Base-by-base conservation (phyloP, 2,329 filamentous ascomycete species). In the Aspergillus latus region DNA sequence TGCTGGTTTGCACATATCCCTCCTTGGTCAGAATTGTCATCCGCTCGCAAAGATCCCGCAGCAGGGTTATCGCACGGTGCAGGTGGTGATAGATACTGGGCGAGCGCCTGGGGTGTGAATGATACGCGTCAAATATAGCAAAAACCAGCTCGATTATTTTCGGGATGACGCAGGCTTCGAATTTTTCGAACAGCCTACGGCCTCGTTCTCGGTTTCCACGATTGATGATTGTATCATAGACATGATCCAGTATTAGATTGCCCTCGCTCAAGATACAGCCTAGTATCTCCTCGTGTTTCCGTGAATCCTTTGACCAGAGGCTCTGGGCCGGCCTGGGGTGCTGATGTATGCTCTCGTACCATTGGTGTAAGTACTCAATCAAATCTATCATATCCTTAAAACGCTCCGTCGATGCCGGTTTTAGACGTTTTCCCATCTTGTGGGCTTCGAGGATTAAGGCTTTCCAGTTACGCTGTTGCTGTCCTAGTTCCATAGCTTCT, bases 401-500 rank as follows among this genome's bases (percentile, higher is more conserved):
- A 6, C 53, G 15, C 4, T 47, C 21, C 1, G 26, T 13, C 7
- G 32, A 21, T 10, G 42, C 29, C 28, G 42, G 32, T 3, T 39
- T 49, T 28, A 29, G 30, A 16, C 9, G 44, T 39, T 45, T 13
- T 28, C 49, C 51, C 45, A 61, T 49, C 8, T 26, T 28, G 21
- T 37, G 54, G 10, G 59, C 57, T 13, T 47, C 52, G 4, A 43
- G 21, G 26, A 61, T 48, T 28, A 68, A 28, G 3, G 9, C 45
- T 4, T 59, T 48, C 70, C 69, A 72, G 16, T 61, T 59, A 1
- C 58, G 52, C 40, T 53, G 44, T 46, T 69, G 67, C 1, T 52
- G 52, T 21, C 62, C 59, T 4, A 66, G 36, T 15, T 60, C 30
- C 8, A 57, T 58, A 1, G 65, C 66, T 34, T 62, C 49, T 47